Base-by-base conservation (phyloP, 179 eudicot genomes). In the Nepenthes alata region DNA sequence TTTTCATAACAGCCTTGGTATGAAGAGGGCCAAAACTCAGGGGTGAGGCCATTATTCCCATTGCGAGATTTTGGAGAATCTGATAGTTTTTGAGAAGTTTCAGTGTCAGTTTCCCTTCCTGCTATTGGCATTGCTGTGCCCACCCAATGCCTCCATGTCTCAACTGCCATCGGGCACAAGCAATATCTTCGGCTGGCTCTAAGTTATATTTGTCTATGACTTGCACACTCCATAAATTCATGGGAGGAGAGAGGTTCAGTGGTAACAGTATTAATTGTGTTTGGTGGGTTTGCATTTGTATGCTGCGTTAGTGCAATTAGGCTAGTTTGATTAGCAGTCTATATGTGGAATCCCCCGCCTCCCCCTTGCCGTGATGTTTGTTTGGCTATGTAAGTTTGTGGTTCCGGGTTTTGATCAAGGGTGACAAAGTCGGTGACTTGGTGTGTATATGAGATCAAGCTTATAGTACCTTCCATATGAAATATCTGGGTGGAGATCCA, bases 11-110 rank as follows among this genome's bases (percentile, higher is more conserved):
- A 89, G 87, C 74, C 94, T 90, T 2, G 99, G 97, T 39, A 87
- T 90, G 88, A 93, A 93, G 77, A 85, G 99, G 75, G 99, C 99
- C 39, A 93, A 89, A 76, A 93, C 97, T 54, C 77, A 83, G 82
- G 99, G 79, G 76, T 89, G 61, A 70, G n/a, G 16, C 6, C 3
- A 54, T 54, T 25, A 25, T 7, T 54, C 7, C 36, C 8, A 1
- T 3, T 5, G 10, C 3, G 10, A 48, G 52, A 48, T 11, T 48
- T 48, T 9, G 52, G 25, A 13, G 37, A 16, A 7, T 34, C 6
- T 1, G 6, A 34, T 25, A 54, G 58, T 53, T 13, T 12, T 8
- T 53, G 56, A 16, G 25, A 16, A 53, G 56, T 1, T 16, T 5
- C 25, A 53, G 25, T 2, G 56, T 2, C 11, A 25, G 35, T 5